Base-by-base conservation (phyloP, 2,329 filamentous ascomycete genomes). In the Alternaria metachromatica region DNA sequence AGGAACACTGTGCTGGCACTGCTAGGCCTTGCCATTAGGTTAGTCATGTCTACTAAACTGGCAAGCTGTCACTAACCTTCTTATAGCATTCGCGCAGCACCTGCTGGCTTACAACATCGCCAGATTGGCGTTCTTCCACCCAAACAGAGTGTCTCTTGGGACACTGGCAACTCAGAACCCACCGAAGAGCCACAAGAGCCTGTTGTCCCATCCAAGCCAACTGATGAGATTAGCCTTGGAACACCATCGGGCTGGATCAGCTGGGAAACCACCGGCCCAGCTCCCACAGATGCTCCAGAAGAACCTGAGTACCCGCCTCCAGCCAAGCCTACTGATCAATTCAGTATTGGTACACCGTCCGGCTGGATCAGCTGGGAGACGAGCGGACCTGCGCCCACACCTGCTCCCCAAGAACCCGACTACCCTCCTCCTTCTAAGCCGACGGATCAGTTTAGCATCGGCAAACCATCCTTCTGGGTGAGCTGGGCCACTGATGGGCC, bases 21-120 rank as follows among this genome's bases (percentile, higher is more conserved):
- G 62, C 68, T 78, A 26, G 67, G 70, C 21, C 66, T 78, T 25
- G 55, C 72, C 50, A 63, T 68, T 21, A 71, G 74, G 76, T 77
- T 44, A 25, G 69, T 63, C 30, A 45, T 33, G 21, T 21, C 48
- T 28, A 56, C 11, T 30, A 9, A n/a, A 37, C 21, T 12, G 13
- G n/a, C n/a, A 25, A 12, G 45, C 15, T 25, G 30, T 18, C 23
- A 41, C 62, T 70, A 37, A 72, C 26, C 21, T 11, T 49, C 13
- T 30, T 18, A 20, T 13, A 75, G 72, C 59, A 66, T 72, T 41
- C 63, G 61, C 33, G 71, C 73, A 51, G 55, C 70, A 23, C 72
- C 73, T 44, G 67, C 71, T 41, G 63, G 62, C 44, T 18, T 70
- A 13, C 64, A 72, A 13, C 28, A 67, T 46, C 65, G 66, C 23